Evolutionary conservation across 768 basidiomycete genomes (phyloP), one percentile per base, ranked within the genome.

Genomic region (Xerocomellus intermedius): DNA sequence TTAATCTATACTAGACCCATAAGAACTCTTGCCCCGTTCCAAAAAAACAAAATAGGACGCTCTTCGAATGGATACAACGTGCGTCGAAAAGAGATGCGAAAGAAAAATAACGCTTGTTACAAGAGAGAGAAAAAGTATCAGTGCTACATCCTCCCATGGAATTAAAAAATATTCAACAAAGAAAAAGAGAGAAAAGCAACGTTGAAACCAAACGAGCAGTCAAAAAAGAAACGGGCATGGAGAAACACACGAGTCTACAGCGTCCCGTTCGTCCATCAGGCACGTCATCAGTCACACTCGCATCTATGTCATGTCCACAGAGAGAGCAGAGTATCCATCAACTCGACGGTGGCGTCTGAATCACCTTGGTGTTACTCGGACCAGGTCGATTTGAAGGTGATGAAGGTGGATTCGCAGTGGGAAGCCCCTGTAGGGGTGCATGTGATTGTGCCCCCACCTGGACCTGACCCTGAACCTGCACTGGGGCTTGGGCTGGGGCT

Each of bases 1-100:
- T 52, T 69, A 67, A 56, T 69, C 67, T 67, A 69, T 46, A 48
- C 63, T 62, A 58, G 46, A 54, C 62, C 64, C 61, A 57, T 56
- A 57, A n/a, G 61, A 55, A 57, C 46, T 48, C 42, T 19, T 60
- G 57, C 52, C 57, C 56, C 49, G n/a, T 56, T 53, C 62, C 58
- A 63, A 66, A 62, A 62, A 56, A 52, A 51, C 9, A 45, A 38
- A 17, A 5, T 8, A 32, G 57, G 41, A 51, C 53, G 47, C 39
- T 45, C 39, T 55, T 60, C 37, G 12, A 58, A 56, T 54, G 59
- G 48, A 52, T 55, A 57, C 59, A 67, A 55, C 21, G 50, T 50
- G 51, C 36, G 44, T 51, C 48, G 19, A 32, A 54, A 51, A 21
- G 2, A 32, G 5, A 30, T 48, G 12, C 9, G n/a, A 45, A 55